These are phyloP conservation scores for Fusarium robinianum DNA, from an alignment of 2,329 filamentous ascomycete genomes.

Conservation along the genomic window DNA sequence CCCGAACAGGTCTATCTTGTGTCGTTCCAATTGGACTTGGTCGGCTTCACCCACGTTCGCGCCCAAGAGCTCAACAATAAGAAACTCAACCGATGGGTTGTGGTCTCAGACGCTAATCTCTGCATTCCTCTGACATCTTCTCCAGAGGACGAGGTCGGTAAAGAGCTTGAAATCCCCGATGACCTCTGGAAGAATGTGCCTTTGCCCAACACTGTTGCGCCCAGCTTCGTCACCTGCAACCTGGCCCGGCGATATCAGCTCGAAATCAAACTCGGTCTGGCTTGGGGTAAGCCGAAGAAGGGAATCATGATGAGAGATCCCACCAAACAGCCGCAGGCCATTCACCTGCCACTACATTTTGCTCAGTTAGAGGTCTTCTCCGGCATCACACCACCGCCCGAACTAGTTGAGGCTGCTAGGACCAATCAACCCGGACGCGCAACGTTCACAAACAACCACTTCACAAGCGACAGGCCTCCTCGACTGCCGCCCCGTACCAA, in stretches of 20 bases:
- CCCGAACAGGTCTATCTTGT: conserved; percentile 74
- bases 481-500: conserved; percentile 44
- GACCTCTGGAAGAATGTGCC: conserved; percentile 72
- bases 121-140: conserved; percentile 67
- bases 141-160: conserved; percentile 60
- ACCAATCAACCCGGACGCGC: conserved; percentile 46
- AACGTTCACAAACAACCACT: conserved; percentile 37
- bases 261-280: conserved; percentile 78
- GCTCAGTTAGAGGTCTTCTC: conserved; percentile 78
- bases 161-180: conserved; percentile 71
- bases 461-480: conserved; percentile 38
- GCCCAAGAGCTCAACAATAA: conserved; percentile 74
- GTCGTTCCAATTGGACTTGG: conserved; percentile 78
- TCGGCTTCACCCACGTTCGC: conserved; percentile 77
- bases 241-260: conserved; percentile 80
- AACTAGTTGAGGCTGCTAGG: conserved; percentile 67
- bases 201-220: conserved; percentile 84
- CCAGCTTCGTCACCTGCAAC: conserved; percentile 88
- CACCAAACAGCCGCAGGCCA: conserved; percentile 62
- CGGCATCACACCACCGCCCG: conserved; percentile 79
- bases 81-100: conserved; percentile 75
- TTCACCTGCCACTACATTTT: conserved; percentile 79
- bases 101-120: conserved; percentile 74
- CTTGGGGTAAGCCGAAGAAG: conserved; percentile 65
- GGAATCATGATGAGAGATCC: conserved; percentile 32